Conservation (phyloP, 306 rosid genomes). For the Chamaecrista fasciculata region DNA sequence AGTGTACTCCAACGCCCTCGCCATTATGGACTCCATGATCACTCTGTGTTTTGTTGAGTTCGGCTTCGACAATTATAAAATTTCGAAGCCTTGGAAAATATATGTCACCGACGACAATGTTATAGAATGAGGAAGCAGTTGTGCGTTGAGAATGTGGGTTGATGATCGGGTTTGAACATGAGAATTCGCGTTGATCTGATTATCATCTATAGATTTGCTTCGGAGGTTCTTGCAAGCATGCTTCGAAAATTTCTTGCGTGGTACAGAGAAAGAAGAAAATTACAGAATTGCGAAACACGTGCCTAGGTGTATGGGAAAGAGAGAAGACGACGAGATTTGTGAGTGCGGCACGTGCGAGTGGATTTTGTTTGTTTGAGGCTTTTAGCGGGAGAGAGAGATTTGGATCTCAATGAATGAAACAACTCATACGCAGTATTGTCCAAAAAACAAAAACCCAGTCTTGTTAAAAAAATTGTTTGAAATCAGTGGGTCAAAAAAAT, state of each 20-base stretch:
- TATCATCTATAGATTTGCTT: constrained; percentile 1
- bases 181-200: constrained; percentile 1
- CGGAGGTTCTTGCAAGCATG: background rate
- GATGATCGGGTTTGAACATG: constrained; percentile 23
- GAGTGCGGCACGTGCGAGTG: no score
- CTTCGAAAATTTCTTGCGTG: background rate
- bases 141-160: background rate
- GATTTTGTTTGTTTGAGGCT: background rate
- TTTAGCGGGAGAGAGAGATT: background rate
- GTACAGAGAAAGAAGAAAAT: background rate
- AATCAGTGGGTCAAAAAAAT: no score
- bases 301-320: background rate
- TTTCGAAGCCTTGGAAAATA: background rate
- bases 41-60: background rate
- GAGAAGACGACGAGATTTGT: no score
- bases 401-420: no score
- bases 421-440: no score
- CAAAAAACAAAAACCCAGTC: no score
- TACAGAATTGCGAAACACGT: constrained; percentile 25
- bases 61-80: background rate
- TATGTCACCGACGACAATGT: background rate
- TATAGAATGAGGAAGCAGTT: background rate
- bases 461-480: no score
- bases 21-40: constrained; percentile 84
- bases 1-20: constrained; percentile 80